These are phyloP conservation scores for Erysimum cheiri DNA, from an alignment of 441 rosid species.

Conservation along the genomic window DNA sequence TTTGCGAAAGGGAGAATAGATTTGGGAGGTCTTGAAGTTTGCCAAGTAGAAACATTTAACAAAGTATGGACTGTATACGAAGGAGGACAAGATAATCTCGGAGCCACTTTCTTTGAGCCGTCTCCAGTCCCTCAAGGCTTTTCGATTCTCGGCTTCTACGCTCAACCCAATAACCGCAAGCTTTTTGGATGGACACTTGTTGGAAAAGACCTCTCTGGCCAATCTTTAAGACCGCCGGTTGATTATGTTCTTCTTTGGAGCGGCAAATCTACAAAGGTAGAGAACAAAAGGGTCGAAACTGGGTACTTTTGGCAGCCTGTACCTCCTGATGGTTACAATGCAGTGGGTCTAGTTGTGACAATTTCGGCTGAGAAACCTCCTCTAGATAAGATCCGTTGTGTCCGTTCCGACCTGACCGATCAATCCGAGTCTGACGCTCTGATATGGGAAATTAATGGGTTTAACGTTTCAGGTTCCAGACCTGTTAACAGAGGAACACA, in stretches of 20 bases:
- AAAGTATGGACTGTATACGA: slow-evolving; percentile 71
- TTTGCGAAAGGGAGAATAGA: slow-evolving; percentile 71
- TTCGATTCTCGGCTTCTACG: slow-evolving; percentile 67
- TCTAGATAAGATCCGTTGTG: slow-evolving; percentile 65
- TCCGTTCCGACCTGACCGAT: slow-evolving; percentile 69
- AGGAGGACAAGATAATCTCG: slow-evolving; percentile 75
- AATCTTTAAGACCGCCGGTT: slow-evolving; percentile 53
- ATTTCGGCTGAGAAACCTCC: slow-evolving; percentile 65
- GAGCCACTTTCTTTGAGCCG: slow-evolving; percentile 84
- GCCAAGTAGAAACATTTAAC: slow-evolving; percentile 54
- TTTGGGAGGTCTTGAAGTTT: slow-evolving; percentile 75
- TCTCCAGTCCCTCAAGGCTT: slow-evolving; percentile 60
- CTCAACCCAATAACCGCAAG: slow-evolving; percentile 66
- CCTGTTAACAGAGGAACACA: slow-evolving; percentile 58
- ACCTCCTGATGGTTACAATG: slow-evolving; percentile 66
- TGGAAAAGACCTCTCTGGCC: slow-evolving; percentile 35
- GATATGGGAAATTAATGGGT: slow-evolving; percentile 69
- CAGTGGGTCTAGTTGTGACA: slow-evolving; percentile 68
- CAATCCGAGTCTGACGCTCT: slow-evolving; percentile 51
- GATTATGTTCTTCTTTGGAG: slow-evolving; percentile 83
- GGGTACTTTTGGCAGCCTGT: slow-evolving; percentile 75
- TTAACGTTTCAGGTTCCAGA: slow-evolving; percentile 49
- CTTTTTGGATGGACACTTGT: slow-evolving; percentile 65
- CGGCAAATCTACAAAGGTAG: slow-evolving; percentile 59
- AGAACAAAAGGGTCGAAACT: slow-evolving; percentile 47